A percentile compares a stretch with the other conserved stretches of the same genome.
These are phyloP conservation scores for Lophium mytilinum DNA, from an alignment of 495 filamentous ascomycete species.

Conservation along the genomic window DNA sequence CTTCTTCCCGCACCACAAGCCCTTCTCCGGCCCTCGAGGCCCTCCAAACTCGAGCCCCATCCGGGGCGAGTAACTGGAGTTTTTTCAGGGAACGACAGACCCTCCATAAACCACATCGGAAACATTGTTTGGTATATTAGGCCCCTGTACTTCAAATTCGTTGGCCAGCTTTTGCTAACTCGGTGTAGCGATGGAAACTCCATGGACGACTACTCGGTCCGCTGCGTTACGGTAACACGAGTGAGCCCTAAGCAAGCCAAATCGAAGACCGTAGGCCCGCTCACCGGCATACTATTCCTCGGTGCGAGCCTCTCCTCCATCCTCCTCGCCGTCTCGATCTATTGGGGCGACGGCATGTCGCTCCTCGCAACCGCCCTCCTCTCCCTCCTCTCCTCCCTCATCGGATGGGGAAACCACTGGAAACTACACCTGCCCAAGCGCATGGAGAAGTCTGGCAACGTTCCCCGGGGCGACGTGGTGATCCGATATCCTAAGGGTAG, in stretches of 20 bases:
- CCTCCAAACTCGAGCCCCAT: slow-evolving; percentile 23
- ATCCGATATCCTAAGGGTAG: slow-evolving; percentile 36
- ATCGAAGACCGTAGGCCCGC: slow-evolving; percentile 31
- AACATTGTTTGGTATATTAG: slow-evolving; percentile 32
- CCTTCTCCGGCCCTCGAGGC: slow-evolving; percentile 29
- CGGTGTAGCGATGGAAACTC: slow-evolving; percentile 22
- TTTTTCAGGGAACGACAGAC: slow-evolving; percentile 29
- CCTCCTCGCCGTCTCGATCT: slow-evolving; percentile 34
- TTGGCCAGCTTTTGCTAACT: not conserved
- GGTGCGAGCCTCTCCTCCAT: slow-evolving; percentile 34
- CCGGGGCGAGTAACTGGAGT: slow-evolving; percentile 30
- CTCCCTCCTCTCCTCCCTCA: slow-evolving; percentile 38
- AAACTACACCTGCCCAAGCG: slow-evolving; percentile 28
- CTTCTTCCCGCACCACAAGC: slow-evolving; percentile 36
- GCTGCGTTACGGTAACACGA: slow-evolving; percentile 37
- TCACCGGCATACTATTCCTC: slow-evolving; percentile 32
- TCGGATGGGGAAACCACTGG: slow-evolving; percentile 40
- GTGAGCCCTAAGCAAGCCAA: slow-evolving; percentile 15
- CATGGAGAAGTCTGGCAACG: not conserved
- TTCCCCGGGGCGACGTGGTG: slow-evolving; percentile 30
- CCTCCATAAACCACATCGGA: slow-evolving; percentile 33
- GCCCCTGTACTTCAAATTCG: not conserved
- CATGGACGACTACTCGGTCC: slow-evolving; percentile 31
- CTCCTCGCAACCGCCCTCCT: slow-evolving; percentile 37
- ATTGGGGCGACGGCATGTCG: slow-evolving; percentile 36